These are phyloP conservation scores for Guadua angustifolia DNA, from an alignment of 176 grass and related monocot genomes.

Conservation along the genomic window DNA sequence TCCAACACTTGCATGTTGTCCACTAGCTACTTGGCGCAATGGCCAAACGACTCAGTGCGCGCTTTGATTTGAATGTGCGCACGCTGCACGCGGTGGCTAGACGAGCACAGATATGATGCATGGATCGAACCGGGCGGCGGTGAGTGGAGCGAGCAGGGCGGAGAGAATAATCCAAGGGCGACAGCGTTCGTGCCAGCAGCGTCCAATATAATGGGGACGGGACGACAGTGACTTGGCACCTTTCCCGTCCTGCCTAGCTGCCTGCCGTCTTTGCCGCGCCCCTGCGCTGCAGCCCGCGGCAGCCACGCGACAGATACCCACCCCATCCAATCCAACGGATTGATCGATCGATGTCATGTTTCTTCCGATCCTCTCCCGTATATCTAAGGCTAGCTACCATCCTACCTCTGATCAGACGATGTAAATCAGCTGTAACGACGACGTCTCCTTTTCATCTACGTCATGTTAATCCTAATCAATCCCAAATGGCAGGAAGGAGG, in stretches of 20 bases:
- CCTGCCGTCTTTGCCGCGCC: background rate
- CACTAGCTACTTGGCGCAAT: background rate
- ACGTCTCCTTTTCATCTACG: background rate
- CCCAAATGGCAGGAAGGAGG: background rate
- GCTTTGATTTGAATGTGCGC: background rate
- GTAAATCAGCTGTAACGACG: background rate
- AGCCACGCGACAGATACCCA: background rate
- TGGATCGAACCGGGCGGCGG: background rate
- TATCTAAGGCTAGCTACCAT: too few relatives aligned
- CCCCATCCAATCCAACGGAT: background rate
- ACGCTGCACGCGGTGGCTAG: background rate
- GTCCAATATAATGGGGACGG: background rate
- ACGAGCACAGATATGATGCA: background rate
- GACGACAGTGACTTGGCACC: background rate
- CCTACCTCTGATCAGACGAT: background rate
- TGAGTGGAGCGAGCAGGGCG: background rate
- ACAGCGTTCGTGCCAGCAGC: background rate
- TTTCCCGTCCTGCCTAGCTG: background rate
- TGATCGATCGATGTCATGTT: background rate
- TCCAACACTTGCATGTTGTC: background rate
- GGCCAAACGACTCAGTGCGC: background rate
- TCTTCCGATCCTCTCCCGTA: background rate
- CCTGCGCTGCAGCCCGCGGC: background rate
- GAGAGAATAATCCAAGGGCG: background rate
- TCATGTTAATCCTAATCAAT: background rate